Base-by-base conservation (phyloP, 23 red algal species). In the Porphyridium purpureum region DNA sequence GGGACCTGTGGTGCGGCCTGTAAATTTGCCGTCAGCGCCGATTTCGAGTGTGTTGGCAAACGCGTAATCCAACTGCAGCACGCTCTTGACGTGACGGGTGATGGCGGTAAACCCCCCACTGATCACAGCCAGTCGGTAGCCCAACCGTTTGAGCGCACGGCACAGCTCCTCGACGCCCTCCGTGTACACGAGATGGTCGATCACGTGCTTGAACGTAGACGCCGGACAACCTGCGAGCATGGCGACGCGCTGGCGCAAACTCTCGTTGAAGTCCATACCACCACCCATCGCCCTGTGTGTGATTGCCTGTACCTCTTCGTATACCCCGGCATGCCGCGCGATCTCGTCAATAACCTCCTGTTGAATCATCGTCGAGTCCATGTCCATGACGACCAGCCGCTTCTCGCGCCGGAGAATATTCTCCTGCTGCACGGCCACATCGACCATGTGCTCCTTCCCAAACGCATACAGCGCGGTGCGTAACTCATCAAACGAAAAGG, bases 301-400 rank as follows among this genome's bases (percentile, higher is more conserved):
- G 27, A 94, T 94, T 33, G 77, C 76, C 60, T 69, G 52, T 40
- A 94, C 88, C 59, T 70, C 57, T n/a, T 94, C 88, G 49, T 66
- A 94, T 14, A 83, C 76, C 15, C 80, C 80, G 6, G 88, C 88
- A 28, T 94, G 55, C 4, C 80, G 63, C 5, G 88, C 88, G n/a
- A 94, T 51, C 57, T 94, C 88, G 53, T 94, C 88, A 55, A 94
- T 94, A 21, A 94, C 88, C 55, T 94, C 88, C 59, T 94, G 88
- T 30, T 94, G 88, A 33, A 94, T 94, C 26, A 94, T 67, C 21
- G 88, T 94, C 26, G 56, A 68, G 63, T 94, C 88, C 88, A 94
- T 94, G 55, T 94, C 88, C 67, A 94, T 76, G 9, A 94, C 88
- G 1, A 94, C 88, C 11, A 94, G 52, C 34, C 88, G 53, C 33